Base-by-base conservation (phyloP, 2,329 filamentous ascomycete genomes). In the Diaporthe batatas region DNA sequence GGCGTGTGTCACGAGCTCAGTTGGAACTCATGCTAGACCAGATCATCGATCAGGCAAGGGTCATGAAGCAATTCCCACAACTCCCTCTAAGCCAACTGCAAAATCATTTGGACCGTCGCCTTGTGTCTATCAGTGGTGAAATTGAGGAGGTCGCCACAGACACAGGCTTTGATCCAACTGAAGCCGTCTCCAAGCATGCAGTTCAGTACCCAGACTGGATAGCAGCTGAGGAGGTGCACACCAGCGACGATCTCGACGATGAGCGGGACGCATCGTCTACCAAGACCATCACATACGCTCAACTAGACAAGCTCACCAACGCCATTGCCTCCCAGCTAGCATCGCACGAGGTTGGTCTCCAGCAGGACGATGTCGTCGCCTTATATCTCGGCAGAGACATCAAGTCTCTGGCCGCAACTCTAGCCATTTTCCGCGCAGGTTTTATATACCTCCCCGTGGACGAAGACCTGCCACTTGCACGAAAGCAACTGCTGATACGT, bases 351-450 rank as follows among this genome's bases (percentile, higher is more conserved):
- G 44, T 51, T 10, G 55, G 55, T 42, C 78, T 91, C 3, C 79
- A 90, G 3, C 80, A 85, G 1, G 87, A 88, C 21, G 81, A 83
- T 58, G 82, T 91, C 1, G 81, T 92, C 49, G 90, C 86, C 3
- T 84, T 92, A 21, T 91, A 89, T 76, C 91, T 92, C 75, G 87
- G 90, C 58, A 92, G 92, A 76, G 91, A 88, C 73, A 86, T 90
- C 0, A 87, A 91, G 78, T 91, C 91, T 1, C 90, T 89, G 0
- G 89, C 91, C 75, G 87, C 89, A 2, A 91, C 91, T 65, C 79
- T 92, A n/a, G 91, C 89, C 23, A 87, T 91, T 67, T 79, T 92
- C 70, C 91, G 91, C 78, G 85, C 88, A 44, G 90, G 90, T 1
- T 91, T 88, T 79, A 87, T 88, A 6, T 92, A 90, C 78, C 83